A percentile compares a stretch with the other conserved stretches of the same genome.
Evolutionary conservation across 176 grass and related monocot genomes (phyloP).

Genomic region (Zoysia pacifica): DNA sequence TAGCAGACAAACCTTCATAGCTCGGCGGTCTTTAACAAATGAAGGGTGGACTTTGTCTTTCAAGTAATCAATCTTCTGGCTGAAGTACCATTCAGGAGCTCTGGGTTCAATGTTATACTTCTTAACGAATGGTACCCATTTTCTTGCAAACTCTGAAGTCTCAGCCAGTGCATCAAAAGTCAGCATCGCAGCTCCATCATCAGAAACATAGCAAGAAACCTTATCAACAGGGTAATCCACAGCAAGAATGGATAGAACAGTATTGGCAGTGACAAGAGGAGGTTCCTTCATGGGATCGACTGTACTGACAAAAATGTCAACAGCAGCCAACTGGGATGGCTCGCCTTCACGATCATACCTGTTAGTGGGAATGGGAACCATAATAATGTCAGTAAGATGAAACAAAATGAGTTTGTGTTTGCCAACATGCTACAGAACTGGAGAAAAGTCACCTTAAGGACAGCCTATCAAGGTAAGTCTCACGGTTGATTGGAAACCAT

Average conservation of each 20-base stretch:
- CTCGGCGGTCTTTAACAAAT: conserved; percentile 97
- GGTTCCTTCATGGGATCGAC: conserved; percentile 98
- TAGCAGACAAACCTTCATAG: conserved; percentile 85
- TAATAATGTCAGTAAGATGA: conserved; percentile 30
- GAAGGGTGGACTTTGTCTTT: conserved; percentile 98
- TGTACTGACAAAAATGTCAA: conserved; percentile 99
- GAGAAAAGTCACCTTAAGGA: conserved; percentile 76
- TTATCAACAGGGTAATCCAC: conserved; percentile 99
- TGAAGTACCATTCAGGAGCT: conserved; percentile 95
- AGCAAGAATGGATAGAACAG: conserved; percentile 94
- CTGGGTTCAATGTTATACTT: conserved; percentile 96
- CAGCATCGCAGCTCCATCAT: conserved; percentile 98
- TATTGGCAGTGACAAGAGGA: conserved; percentile 97
- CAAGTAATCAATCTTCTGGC: conserved; percentile 98
- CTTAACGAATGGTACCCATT: conserved; percentile 98
- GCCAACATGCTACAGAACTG: conserved; percentile 31
- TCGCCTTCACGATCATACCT: conserved; percentile 99
- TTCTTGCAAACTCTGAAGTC: conserved; percentile 99
- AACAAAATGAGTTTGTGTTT: conserved; percentile 26
- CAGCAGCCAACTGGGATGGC: conserved; percentile 94
- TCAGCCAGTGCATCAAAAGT: conserved; percentile 91
- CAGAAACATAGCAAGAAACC: conserved; percentile 98
- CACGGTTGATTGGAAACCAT: conserved; percentile 97
- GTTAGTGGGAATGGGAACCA: conserved; percentile 35
- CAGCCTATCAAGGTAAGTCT: conserved; percentile 98